Evolutionary conservation across 768 basidiomycete species (phyloP), one percentile per base, ranked within the genome.

Genomic region (Tephrocybe sp.): DNA sequence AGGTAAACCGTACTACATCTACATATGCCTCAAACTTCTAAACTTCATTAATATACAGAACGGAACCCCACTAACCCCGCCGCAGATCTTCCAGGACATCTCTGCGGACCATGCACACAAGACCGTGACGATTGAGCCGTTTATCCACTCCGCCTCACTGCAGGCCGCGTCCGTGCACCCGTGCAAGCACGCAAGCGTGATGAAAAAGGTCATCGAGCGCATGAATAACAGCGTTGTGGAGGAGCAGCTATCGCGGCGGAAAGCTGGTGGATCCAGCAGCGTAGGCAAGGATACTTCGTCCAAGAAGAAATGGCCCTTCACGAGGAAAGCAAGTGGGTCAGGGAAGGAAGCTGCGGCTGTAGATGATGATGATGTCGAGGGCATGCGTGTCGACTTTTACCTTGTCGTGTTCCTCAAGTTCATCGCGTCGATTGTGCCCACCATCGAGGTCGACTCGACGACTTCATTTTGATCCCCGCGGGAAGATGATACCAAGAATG

Each of bases 201-300:
- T 99, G 97, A 98, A 97, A 81, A 98, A 98, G 67, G 92, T 98
- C 53, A 98, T 98, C 64, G 96, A 98, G 68, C 82, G 96, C 49
- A 98, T 98, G 94, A 97, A 98, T 69, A 83, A 81, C 57, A 84
- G 84, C 53, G 87, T 93, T 22, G 78, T 88, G 47, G 90, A 86
- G 52, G 86, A 90, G 64, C 90, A 93, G 66, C 78, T 90, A 16
- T 83, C 85, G 13, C 77, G 82, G 52, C 80, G 80, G 54, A 83
- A 82, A 60, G 61, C 68, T 24, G 65, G 72, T 1, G 55, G 36
- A 7, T 8, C 64, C 19, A 44, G 66, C 15, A 55, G 63, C 18
- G 52, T 66, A 18, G 67, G 66, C 49, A 73, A 65, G 44, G 81
- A 81, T 58, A n/a, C n/a, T n/a, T 77, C 82, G 51, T 64, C 67